Percentiles rank a stretch among this genome's conserved stretches.
phyloP scores from a whole-genome alignment of 2,329 filamentous ascomycete genomes.

The Arthrobotrys pseudoclavata region DNA sequence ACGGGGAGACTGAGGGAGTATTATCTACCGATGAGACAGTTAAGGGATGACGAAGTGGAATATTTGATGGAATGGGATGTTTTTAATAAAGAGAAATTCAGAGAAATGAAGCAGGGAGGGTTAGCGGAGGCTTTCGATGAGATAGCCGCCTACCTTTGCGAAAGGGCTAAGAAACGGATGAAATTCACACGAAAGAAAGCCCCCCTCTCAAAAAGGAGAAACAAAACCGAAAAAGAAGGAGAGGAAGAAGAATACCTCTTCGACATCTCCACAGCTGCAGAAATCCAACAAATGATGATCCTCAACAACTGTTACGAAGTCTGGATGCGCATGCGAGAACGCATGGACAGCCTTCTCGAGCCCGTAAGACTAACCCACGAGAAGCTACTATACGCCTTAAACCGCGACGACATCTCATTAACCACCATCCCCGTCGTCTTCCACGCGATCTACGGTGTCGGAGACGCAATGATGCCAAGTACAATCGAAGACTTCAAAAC shows the following conservation, averaged over 20 bases:
- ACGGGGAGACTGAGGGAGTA: conserved; percentile 23
- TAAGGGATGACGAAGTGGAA: conserved; percentile 29
- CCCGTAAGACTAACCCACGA: conserved; percentile 43
- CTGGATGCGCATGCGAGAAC: conserved; percentile 47
- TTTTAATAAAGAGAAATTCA: conserved; percentile 42
- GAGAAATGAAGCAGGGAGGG: conserved; percentile 26
- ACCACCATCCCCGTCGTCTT: conserved; percentile 47
- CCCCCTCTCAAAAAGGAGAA: neutral
- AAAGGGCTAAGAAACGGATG: conserved; percentile 1
- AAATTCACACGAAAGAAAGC: neutral
- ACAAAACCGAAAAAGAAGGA: neutral
- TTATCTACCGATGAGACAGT: conserved; percentile 27
- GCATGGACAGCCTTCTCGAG: conserved; percentile 37
- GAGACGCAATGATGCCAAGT: conserved; percentile 46
- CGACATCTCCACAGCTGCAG: conserved; percentile 24
- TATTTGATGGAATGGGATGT: conserved; percentile 44
- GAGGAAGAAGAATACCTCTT: conserved; percentile 19
- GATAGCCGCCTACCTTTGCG: conserved; percentile 30
- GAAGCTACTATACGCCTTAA: conserved; percentile 35
- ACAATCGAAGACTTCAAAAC: conserved; percentile 34
- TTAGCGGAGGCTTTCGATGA: conserved; percentile 42
- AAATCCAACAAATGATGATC: conserved; percentile 43
- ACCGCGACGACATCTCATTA: conserved; percentile 27
- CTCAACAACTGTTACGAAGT: conserved; percentile 52
- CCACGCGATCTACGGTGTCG: conserved; percentile 44